phyloP scores from a whole-genome alignment of 2,329 filamentous ascomycete genomes.

The Nothophoma quercina region DNA sequence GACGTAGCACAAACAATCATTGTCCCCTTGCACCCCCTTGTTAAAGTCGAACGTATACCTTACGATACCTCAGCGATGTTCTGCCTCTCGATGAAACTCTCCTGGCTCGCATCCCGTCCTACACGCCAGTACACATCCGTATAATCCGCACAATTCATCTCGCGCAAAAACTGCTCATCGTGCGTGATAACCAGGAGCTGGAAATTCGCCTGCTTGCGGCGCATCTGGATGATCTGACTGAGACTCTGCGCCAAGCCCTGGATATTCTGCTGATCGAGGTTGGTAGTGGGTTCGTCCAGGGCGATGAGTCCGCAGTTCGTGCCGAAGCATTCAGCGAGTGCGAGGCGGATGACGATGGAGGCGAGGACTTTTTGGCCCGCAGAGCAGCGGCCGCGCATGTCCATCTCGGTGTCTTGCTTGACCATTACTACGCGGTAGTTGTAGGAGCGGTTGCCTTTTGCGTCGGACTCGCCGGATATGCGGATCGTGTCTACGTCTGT shows the following conservation, averaged over 20 bases:
- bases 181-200: slow-evolving; percentile 99
- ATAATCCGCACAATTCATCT: slow-evolving; percentile 95
- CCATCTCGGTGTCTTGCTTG: slow-evolving; percentile 97
- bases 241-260: slow-evolving; percentile 83
- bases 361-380: slow-evolving; percentile 97
- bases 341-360: slow-evolving; percentile 95
- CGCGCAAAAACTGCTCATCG: slow-evolving; percentile 92
- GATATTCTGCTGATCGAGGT: slow-evolving; percentile 95
- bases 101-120: slow-evolving; percentile 81
- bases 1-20: too few relatives aligned
- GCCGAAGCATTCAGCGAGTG: slow-evolving; percentile 95
- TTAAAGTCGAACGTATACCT: too few relatives aligned
- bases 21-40: too few relatives aligned
- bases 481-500: slow-evolving; percentile 97
- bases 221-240: slow-evolving; percentile 83
- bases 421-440: slow-evolving; percentile 98
- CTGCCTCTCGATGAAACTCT: slow-evolving; percentile 80
- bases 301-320: slow-evolving; percentile 95
- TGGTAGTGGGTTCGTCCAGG: slow-evolving; percentile 96
- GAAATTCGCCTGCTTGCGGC: slow-evolving; percentile 89
- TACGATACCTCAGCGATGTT: slow-evolving; percentile 49
- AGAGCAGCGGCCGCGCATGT: slow-evolving; percentile 97
- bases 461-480: slow-evolving; percentile 90
- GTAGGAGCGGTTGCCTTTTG: slow-evolving; percentile 79
- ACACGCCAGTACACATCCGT: slow-evolving; percentile 92